Base-by-base conservation (phyloP, 176 grass and related monocot genomes). In the Oryza glumipatula region DNA sequence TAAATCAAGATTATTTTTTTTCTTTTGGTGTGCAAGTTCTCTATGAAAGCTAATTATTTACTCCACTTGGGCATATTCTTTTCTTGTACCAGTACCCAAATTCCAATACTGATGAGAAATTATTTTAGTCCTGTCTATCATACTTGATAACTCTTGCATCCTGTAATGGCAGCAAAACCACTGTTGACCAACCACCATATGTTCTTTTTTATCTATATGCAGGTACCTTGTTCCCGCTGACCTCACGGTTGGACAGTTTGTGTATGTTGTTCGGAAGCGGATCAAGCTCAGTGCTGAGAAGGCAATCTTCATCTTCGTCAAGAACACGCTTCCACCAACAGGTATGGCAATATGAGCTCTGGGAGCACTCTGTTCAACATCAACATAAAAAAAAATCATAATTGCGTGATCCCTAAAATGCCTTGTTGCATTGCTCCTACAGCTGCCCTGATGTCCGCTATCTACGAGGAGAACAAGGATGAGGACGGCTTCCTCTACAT, bases 201-300 rank as follows among this genome's bases (percentile, higher is more conserved):
- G 23, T 3, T 24, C 30, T 21, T 79, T 16, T 44, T 4, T 52
- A 23, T 23, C 41, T 65, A 54, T 65, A 54, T 92, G 76, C 86
- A 98, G 96, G 88, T 98, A 98, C 87, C 88, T 98, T 2, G 96
- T 98, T 65, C 96, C 96, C 15, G 93, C 96, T 16, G 96, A 98
- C 78, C 93, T 98, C 61, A 98, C 91, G 2, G 96, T 98, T 6
- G 96, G 96, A 32, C 96, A 98, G 14, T 98, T 98, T 76, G 93
- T 98, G 21, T 98, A 98, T 7, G 96, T 98, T 30, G 96, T 98
- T 39, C 90, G 96, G 43, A 98, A 98, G 80, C 84, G 96, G 65
- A 98, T 98, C 80, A 98, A 98, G 86, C 96, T 98, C 51, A 92
- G 93, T 28, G 89, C 96, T 17, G 96, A 98, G 84, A 98, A 98